Evolutionary conservation across 805 yeast genomes (phyloP).

Genomic region (Starmera dryadoides): DNA sequence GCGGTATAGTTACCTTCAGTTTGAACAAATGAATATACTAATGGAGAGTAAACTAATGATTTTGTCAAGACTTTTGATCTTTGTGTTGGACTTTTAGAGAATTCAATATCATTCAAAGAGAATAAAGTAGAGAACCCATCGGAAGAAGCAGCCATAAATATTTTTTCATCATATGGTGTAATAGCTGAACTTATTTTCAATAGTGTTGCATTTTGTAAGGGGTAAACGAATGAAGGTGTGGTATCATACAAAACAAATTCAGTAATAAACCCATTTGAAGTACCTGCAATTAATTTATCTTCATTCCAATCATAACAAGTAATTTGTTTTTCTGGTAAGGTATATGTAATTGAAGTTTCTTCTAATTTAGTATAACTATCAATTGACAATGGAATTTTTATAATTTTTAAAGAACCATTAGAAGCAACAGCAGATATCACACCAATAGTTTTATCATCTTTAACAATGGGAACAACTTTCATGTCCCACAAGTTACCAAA

Average conservation of each 20-base stretch:
- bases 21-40: conserved; percentile 28
- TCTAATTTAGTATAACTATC: conserved; percentile 11
- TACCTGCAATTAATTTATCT: conserved; percentile 45
- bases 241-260: conserved; percentile 36
- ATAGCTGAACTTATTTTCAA: conserved; percentile 25
- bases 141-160: conserved; percentile 28
- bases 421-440: conserved; percentile 45
- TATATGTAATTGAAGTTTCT: conserved; percentile 19
- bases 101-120: conserved; percentile 24
- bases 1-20: conserved; percentile 34
- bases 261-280: conserved; percentile 49
- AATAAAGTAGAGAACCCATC: conserved; percentile 35
- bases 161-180: conserved; percentile 25
- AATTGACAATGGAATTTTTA: conserved; percentile 24
- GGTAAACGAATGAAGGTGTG: conserved; percentile 30
- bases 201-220: conserved; percentile 31
- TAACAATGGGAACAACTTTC: conserved; percentile 32
- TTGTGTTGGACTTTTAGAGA: conserved; percentile 21
- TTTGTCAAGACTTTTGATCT: conserved; percentile 26
- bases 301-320: conserved; percentile 41
- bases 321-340: conserved; percentile 25
- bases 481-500: conserved; percentile 40
- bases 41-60: conserved; percentile 23
- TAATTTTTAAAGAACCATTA: conserved; percentile 49
- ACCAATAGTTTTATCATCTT: conserved; percentile 30